A percentile compares a stretch with the other conserved stretches of the same genome.
phyloP scores from a whole-genome alignment of 306 rosid genomes.

The Cicer arietinum region DNA sequence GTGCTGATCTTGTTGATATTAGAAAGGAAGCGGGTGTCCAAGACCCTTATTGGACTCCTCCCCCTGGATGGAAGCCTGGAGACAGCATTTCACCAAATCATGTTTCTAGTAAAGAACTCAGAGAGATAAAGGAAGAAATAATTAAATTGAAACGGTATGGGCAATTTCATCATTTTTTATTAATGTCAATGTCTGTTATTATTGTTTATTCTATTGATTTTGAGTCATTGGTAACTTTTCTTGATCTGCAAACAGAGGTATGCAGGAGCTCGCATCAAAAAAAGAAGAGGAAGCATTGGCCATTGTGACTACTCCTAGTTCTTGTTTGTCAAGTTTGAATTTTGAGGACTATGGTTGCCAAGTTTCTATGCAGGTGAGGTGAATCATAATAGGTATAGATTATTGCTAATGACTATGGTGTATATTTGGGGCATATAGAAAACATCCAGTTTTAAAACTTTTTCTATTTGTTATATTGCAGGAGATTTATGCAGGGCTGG shows the following conservation, averaged over 20 bases:
- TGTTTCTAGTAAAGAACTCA: constrained; percentile 54
- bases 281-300: constrained; percentile 55
- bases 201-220: constrained; percentile 16
- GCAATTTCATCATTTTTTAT: neutral
- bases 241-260: constrained; percentile 48
- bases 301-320: constrained; percentile 48
- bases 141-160: constrained; percentile 60
- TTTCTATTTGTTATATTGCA: constrained; percentile 36
- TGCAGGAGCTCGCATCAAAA: constrained; percentile 48
- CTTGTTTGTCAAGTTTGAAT: constrained; percentile 48
- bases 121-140: constrained; percentile 66
- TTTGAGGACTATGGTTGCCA: constrained; percentile 51
- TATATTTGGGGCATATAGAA: neutral
- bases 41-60: constrained; percentile 92
- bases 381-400: neutral
- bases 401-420: neutral
- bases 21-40: constrained; percentile 79
- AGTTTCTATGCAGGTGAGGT: constrained; percentile 59
- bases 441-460: constrained; percentile 5
- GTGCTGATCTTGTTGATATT: constrained; percentile 70
- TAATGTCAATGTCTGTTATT: neutral
- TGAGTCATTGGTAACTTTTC: neutral
- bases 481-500: constrained; percentile 60
- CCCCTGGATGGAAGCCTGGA: constrained; percentile 83
- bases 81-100: constrained; percentile 73